Evolutionary conservation across 2,329 filamentous ascomycete species (phyloP).

Genomic region (Orbilia quercus): DNA sequence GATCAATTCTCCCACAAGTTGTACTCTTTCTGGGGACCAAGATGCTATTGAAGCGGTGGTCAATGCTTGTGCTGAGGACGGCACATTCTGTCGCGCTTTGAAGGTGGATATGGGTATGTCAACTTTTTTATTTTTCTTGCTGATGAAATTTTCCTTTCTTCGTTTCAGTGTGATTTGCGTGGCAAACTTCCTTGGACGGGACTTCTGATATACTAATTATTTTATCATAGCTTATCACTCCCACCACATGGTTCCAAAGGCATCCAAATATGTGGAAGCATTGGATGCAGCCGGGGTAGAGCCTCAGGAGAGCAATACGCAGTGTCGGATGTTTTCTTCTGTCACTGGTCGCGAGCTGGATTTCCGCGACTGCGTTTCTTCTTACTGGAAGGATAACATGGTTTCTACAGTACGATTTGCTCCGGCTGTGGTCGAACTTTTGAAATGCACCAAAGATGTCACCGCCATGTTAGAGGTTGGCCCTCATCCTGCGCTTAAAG

Average conservation of each 20-base stretch:
- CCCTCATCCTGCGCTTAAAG: constrained; percentile 57
- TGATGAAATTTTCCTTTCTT: no score
- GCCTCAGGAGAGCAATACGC: constrained; percentile 52
- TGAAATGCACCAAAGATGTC: constrained; percentile 38
- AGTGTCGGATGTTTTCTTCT: constrained; percentile 59
- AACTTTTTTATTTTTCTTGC: neutral
- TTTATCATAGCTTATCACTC: constrained; percentile 65
- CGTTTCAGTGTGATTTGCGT: no score
- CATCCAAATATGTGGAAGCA: constrained; percentile 61
- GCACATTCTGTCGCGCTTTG: constrained; percentile 33
- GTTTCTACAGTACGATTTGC: constrained; percentile 63
- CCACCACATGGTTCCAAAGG: constrained; percentile 63
- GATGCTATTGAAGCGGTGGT: constrained; percentile 60
- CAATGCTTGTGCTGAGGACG: constrained; percentile 60
- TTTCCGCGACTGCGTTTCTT: constrained; percentile 58
- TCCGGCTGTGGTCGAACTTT: constrained; percentile 60
- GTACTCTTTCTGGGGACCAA: constrained; percentile 61
- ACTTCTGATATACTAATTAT: constrained; percentile 62
- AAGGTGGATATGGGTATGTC: constrained; percentile 29
- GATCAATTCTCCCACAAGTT: constrained; percentile 61
- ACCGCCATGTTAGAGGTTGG: constrained; percentile 57
- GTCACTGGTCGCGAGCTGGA: constrained; percentile 58
- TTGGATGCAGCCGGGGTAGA: constrained; percentile 41
- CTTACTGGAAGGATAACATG: constrained; percentile 61
- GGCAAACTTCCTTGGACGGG: no score